Evolutionary conservation across 345 rosid genomes (phyloP).

Genomic region (Trapa bicornis): DNA sequence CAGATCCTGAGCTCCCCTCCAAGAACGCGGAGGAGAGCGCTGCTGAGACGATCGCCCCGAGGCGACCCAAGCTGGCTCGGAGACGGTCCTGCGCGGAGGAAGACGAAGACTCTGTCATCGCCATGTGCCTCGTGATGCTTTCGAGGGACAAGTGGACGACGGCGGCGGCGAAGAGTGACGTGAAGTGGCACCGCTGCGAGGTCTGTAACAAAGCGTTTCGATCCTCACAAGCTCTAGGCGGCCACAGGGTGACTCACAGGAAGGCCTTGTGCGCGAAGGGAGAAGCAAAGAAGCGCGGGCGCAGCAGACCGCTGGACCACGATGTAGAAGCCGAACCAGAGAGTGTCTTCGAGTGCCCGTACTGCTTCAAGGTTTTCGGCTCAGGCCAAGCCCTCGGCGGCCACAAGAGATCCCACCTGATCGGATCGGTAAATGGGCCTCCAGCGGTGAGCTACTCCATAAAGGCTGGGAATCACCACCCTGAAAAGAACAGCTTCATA

Average conservation of each 20-base stretch:
- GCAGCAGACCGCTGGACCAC: background rate
- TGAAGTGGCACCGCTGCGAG: conserved; percentile 32
- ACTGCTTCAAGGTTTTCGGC: conserved; percentile 46
- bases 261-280: conserved; percentile 4
- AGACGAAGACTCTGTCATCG: conserved; percentile 18
- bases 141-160: conserved; percentile 49
- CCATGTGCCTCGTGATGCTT: conserved; percentile 89
- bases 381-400: conserved; percentile 82
- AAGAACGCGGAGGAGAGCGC: background rate
- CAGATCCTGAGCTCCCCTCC: conserved; percentile 33
- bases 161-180: conserved; percentile 11
- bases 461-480: background rate
- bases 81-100: background rate
- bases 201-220: conserved; percentile 45
- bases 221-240: conserved; percentile 41
- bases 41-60: background rate
- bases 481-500: conserved; percentile 30
- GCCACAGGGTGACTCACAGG: conserved; percentile 27
- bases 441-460: background rate
- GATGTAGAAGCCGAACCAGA: conserved; percentile 4
- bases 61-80: background rate
- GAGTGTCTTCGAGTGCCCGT: conserved; percentile 40
- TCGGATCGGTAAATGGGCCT: conserved; percentile 15
- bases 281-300: background rate
- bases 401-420: conserved; percentile 65